Evolutionary conservation across 148 eudicot genomes (phyloP).

Genomic region (Tetragonia tetragonoides): DNA sequence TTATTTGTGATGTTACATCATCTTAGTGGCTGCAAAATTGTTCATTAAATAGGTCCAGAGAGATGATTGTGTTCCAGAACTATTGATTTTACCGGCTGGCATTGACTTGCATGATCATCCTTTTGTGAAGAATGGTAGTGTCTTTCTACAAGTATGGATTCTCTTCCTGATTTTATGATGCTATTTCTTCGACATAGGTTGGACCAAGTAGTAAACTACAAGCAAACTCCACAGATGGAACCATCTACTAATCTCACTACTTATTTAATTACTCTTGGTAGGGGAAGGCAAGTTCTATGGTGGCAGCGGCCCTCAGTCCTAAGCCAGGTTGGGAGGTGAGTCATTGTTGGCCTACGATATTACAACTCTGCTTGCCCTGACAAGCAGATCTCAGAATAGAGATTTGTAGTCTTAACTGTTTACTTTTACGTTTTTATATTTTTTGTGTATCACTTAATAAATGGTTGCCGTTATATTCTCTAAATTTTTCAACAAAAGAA

Average conservation of each 20-base stretch:
- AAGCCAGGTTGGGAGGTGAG: constrained; percentile 93
- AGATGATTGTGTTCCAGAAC: constrained; percentile 82
- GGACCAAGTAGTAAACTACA: neutral
- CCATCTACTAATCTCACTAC: neutral
- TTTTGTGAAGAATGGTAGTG: constrained; percentile 68
- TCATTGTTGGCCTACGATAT: neutral
- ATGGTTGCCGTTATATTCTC: neutral
- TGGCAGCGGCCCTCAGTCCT: constrained; percentile 83
- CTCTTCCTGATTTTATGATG: constrained; percentile 3
- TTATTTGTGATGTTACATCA: constrained; percentile 10
- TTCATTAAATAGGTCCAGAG: constrained; percentile 53
- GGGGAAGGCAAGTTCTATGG: constrained; percentile 99
- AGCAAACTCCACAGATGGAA: neutral
- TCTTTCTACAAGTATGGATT: constrained; percentile 75
- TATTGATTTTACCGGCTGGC: constrained; percentile 76
- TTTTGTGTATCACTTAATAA: neutral
- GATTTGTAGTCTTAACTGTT: neutral
- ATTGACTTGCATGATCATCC: constrained; percentile 85
- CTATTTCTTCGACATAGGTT: neutral
- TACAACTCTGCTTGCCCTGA: neutral
- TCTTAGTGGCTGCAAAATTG: constrained; percentile 15
- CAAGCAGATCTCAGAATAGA: neutral
- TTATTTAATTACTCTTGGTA: constrained; percentile 22
- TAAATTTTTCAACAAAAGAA: neutral
- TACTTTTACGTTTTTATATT: neutral